Conservation (phyloP, 139 green algal genomes). For the Chloropicon primus region DNA sequence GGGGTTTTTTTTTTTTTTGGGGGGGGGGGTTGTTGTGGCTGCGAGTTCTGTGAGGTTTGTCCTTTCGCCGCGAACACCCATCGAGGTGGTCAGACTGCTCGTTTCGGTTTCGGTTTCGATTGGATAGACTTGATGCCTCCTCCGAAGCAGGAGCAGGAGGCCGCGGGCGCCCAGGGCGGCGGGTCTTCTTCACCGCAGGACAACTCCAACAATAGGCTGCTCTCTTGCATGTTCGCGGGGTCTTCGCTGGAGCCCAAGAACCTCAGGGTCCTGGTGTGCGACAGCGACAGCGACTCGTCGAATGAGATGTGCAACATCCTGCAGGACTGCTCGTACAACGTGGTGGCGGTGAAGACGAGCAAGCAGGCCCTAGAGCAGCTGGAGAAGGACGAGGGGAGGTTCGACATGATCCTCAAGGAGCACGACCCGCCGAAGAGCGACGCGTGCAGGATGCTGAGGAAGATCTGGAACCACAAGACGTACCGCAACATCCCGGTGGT, state of each 20-base stretch:
- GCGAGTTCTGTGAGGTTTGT: too few species aligned
- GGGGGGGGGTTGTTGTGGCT: too few species aligned
- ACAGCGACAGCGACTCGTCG: background rate
- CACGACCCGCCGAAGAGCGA: slow-evolving; percentile 42
- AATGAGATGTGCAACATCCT: background rate
- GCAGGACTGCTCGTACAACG: slow-evolving; percentile 20
- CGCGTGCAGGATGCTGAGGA: slow-evolving; percentile 34
- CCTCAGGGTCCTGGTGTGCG: background rate
- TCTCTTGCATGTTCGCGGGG: background rate
- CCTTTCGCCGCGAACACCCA: too few species aligned
- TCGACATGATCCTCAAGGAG: slow-evolving; percentile 57
- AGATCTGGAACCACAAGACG: slow-evolving; percentile 19
- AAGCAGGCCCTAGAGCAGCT: slow-evolving; percentile 34
- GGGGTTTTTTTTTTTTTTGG: too few species aligned
- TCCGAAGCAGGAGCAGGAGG: too few species aligned
- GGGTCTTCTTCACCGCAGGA: too few species aligned
- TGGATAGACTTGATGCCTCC: too few species aligned
- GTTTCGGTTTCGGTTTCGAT: too few species aligned
- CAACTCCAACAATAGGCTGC: background rate
- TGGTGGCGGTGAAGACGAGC: slow-evolving; percentile 22
- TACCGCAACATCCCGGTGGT: slow-evolving; percentile 33
- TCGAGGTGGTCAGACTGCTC: too few species aligned
- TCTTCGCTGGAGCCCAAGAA: background rate
- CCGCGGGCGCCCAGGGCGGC: too few species aligned
- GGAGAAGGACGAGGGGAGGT: slow-evolving; percentile 2